Evolutionary conservation across 75 land plant species (phyloP), one percentile per base, ranked within the genome.

Genomic region (Isoetes taiwanensis): DNA sequence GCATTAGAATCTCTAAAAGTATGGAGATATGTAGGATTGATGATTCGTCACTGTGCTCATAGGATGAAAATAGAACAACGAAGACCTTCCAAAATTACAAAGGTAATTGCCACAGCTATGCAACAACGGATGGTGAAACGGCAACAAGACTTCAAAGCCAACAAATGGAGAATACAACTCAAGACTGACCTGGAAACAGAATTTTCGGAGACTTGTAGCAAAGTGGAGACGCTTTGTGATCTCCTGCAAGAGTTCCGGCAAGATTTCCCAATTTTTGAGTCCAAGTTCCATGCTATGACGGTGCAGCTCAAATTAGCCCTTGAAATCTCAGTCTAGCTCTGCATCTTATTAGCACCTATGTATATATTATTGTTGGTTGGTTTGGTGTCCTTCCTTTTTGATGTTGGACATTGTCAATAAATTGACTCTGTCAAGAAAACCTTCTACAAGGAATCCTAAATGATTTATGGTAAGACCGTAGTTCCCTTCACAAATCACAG

Each of bases 91-190:
- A 70, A 57, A 30, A 19, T 41, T 12, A 40, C 17, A 16, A 42
- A 54, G n/a, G 30, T 70, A 35, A 9, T 70, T 43, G 62, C 68
- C 2, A 70, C 72, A 11, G 68, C 72, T 19, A 33, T 70, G 54
- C 56, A 70, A 10, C 72, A 70, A 41, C 68, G 67, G 12, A 56
- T 70, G 61, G 60, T 55, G 5, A 64, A 42, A 41, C 28, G 68
- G n/a, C 67, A 70, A 24, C 57, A 64, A 3, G 72, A 70, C 27
- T 32, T 50, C 35, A 39, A 43, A 57, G 58, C 33, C 21, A 64
- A 70, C 16, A 70, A 70, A 43, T 70, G 72, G 72, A 70, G 50
- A 48, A 29, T 70, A 24, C 14, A 11, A 12, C 27, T 64, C 5
- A 70, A 41, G 34, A 34, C 43, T 16, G 53, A 2, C 14, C 34